phyloP scores from a whole-genome alignment of 2,329 filamentous ascomycete genomes.

The Pseudogymnoascus sp. region DNA sequence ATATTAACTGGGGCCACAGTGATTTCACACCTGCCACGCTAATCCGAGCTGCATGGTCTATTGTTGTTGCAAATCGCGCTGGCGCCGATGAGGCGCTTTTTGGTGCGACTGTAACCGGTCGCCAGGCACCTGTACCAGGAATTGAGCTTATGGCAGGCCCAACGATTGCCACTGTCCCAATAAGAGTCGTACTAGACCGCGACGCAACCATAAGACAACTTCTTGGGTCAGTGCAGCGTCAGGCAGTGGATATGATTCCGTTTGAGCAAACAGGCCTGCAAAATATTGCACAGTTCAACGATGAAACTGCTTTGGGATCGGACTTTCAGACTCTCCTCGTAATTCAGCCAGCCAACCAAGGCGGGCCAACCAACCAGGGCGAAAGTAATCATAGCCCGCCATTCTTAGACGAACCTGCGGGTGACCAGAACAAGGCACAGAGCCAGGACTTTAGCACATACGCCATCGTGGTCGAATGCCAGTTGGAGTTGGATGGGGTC shows the following conservation, averaged over 20 bases:
- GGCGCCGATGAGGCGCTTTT: conserved; percentile 33
- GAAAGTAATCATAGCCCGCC: background rate
- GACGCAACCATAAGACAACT: background rate
- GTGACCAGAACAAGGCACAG: background rate
- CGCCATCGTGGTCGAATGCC: conserved; percentile 1
- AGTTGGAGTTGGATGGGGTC: background rate
- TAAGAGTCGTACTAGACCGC: conserved; percentile 24
- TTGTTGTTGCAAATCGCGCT: conserved; percentile 31
- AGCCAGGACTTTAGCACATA: conserved; percentile 1
- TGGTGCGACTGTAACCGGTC: conserved; percentile 35
- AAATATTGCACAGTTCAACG: conserved; percentile 17
- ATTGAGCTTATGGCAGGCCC: conserved; percentile 37
- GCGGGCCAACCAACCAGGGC: conserved; percentile 10
- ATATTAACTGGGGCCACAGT: background rate
- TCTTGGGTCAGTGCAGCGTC: conserved; percentile 12
- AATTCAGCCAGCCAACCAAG: conserved; percentile 16
- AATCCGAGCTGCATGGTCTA: conserved; percentile 34
- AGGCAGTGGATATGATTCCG: conserved; percentile 41
- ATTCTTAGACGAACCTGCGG: background rate
- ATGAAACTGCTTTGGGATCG: conserved; percentile 15
- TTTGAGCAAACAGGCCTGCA: conserved; percentile 39
- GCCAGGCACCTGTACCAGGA: conserved; percentile 31
- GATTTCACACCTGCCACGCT: conserved; percentile 25
- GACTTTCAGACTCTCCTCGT: conserved; percentile 21
- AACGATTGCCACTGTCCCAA: conserved; percentile 36